Evolutionary conservation across 306 rosid species (phyloP).

Genomic region (Luffa aegyptiaca): DNA sequence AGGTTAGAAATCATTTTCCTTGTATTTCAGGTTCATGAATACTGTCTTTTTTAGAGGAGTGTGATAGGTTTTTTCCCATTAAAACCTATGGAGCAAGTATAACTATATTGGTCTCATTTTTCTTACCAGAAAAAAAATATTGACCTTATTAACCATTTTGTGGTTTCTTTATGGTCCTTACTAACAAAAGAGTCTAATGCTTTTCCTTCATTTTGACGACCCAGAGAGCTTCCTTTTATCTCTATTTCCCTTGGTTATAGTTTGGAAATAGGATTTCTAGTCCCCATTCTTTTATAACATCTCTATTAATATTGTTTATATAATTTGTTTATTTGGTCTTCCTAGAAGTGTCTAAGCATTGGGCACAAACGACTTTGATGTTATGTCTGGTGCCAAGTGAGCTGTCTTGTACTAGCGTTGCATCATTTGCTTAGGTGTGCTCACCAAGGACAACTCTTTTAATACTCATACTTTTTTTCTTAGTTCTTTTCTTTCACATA

Average conservation of each 20-base stretch:
- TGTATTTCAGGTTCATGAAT: not conserved
- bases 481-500: not conserved
- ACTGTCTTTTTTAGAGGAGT: not conserved
- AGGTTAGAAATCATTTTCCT: conserved; percentile 45
- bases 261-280: not conserved
- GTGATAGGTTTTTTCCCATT: not conserved
- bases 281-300: not conserved
- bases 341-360: conserved; percentile 6
- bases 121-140: not conserved
- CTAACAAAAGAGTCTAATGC: not conserved
- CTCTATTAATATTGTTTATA: not conserved
- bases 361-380: not conserved
- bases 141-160: not conserved
- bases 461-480: not conserved
- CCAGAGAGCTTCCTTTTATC: not conserved
- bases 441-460: not conserved
- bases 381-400: not conserved
- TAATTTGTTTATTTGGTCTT: not conserved
- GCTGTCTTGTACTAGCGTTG: not conserved
- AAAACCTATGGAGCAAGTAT: not conserved
- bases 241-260: not conserved
- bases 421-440: conserved; percentile 8
- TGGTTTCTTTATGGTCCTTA: not conserved
- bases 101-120: not conserved
- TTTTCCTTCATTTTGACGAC: not conserved